Percentiles rank a stretch among this genome's conserved stretches.
phyloP scores from a whole-genome alignment of 1,139 yeast genomes.

The Wickerhamomyces sp. region DNA sequence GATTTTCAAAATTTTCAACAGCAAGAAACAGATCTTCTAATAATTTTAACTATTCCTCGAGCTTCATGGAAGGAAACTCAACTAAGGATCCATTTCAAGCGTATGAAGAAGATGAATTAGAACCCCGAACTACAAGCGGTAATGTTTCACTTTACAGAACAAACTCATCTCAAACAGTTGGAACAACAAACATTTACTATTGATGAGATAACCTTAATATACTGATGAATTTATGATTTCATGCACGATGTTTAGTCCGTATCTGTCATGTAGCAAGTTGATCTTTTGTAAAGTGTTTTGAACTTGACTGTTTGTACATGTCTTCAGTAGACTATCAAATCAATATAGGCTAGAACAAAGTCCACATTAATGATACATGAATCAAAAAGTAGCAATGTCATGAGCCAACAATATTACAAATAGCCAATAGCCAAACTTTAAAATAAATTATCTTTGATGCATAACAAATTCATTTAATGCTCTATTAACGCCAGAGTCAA shows the following conservation, averaged over 20 bases:
- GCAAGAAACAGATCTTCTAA: conserved; percentile 1
- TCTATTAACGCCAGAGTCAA: too few relatives aligned
- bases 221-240: background rate
- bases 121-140: background rate
- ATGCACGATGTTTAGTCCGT: conserved; percentile 15
- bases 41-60: background rate
- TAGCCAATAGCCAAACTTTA: background rate
- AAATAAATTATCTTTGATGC: too few relatives aligned
- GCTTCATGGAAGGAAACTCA: background rate
- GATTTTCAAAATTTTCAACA: conserved; percentile 7
- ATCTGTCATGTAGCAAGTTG: conserved; percentile 17
- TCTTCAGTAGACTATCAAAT: conserved; percentile 11
- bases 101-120: background rate
- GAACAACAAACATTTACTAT: conserved; percentile 5
- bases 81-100: conserved; percentile 1
- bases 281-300: conserved; percentile 3
- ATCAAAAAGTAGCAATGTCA: background rate
- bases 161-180: conserved; percentile 1
- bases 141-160: conserved; percentile 3
- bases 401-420: background rate
- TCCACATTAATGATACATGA: background rate
- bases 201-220: background rate
- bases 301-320: conserved; percentile 4
- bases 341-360: conserved; percentile 4
- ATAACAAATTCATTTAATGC: too few relatives aligned